A percentile compares a stretch with the other conserved stretches of the same genome.
Conservation (phyloP, 768 basidiomycete genomes). For the Suillus fuscotomentosus region DNA sequence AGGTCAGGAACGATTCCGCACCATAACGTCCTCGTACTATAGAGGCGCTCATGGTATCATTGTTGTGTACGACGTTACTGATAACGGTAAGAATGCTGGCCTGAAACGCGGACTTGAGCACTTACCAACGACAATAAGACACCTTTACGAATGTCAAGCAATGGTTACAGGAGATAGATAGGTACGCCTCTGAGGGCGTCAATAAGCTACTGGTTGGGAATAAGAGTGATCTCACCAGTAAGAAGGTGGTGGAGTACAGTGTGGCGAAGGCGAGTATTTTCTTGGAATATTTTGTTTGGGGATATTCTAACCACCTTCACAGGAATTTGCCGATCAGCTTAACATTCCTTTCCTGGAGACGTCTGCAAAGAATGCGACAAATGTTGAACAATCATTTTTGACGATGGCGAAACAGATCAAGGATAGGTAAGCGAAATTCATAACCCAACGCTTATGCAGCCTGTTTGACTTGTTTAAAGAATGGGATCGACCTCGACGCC, state of each 20-base stretch:
- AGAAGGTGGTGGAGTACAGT: constrained; percentile 91
- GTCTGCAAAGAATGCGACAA: constrained; percentile 98
- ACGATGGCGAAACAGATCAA: constrained; percentile 98
- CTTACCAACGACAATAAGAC: constrained; percentile 46
- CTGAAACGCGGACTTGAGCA: background rate
- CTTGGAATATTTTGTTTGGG: background rate
- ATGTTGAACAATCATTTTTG: constrained; percentile 99
- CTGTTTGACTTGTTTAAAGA: constrained; percentile 35
- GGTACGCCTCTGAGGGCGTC: constrained; percentile 96
- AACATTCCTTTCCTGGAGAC: constrained; percentile 96
- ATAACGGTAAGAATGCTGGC: constrained; percentile 59
- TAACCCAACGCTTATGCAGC: background rate
- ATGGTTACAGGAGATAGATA: constrained; percentile 90
- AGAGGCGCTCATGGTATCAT: constrained; percentile 98
- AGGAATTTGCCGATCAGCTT: constrained; percentile 96
- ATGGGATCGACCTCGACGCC: constrained; percentile 84
- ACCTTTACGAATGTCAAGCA: constrained; percentile 96
- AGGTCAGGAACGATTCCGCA: constrained; percentile 98
- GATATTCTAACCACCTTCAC: constrained; percentile 10
- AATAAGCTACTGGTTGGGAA: constrained; percentile 99
- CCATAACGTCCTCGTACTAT: constrained; percentile 99
- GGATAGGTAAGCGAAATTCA: constrained; percentile 58
- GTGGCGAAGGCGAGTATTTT: constrained; percentile 69
- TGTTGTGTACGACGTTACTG: constrained; percentile 98
- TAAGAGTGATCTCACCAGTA: constrained; percentile 97